A percentile compares a stretch with the other conserved stretches of the same genome.
These are phyloP conservation scores for Exophiala calicioides DNA, from an alignment of 2,329 filamentous ascomycete genomes.

Conservation along the genomic window DNA sequence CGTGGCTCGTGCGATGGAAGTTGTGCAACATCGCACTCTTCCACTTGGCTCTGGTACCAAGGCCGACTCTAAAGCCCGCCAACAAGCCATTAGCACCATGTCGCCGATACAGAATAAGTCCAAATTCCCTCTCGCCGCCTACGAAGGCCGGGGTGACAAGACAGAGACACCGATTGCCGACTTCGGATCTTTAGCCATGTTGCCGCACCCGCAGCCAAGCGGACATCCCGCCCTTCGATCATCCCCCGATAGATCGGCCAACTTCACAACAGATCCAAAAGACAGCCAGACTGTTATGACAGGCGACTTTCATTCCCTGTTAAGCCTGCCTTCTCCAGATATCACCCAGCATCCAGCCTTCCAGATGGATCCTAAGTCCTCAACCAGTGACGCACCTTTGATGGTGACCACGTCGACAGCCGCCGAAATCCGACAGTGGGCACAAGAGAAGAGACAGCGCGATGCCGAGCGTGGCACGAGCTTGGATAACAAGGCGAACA, in stretches of 20 bases:
- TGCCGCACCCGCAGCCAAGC: too few species aligned
- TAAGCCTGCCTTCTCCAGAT: slow-evolving; percentile 24
- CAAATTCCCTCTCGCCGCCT: neutral
- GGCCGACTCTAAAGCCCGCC: too few species aligned
- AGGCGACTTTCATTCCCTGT: slow-evolving; percentile 19
- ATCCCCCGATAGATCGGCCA: too few species aligned
- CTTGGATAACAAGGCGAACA: slow-evolving; percentile 13
- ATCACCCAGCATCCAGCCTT: slow-evolving; percentile 26
- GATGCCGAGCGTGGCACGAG: slow-evolving; percentile 14
- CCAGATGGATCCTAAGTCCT: slow-evolving; percentile 17
- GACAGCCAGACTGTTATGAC: slow-evolving; percentile 9
- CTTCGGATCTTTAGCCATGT: slow-evolving; percentile 3
- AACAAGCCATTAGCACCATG: too few species aligned
- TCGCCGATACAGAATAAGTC: slow-evolving; percentile 5
- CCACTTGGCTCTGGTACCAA: slow-evolving; percentile 2
- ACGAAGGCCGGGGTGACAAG: slow-evolving; percentile 16
- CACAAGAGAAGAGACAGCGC: slow-evolving; percentile 10
- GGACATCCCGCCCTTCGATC: too few species aligned
- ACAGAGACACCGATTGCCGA: slow-evolving; percentile 12
- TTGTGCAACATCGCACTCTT: slow-evolving; percentile 14
- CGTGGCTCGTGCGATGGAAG: slow-evolving; percentile 17
- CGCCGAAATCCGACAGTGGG: slow-evolving; percentile 23
- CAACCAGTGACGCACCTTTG: slow-evolving; percentile 21
- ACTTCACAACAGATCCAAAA: too few species aligned
- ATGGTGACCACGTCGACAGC: slow-evolving; percentile 25